Evolutionary conservation across 805 yeast genomes (phyloP).

Genomic region (Hyphopichia homilentoma): DNA sequence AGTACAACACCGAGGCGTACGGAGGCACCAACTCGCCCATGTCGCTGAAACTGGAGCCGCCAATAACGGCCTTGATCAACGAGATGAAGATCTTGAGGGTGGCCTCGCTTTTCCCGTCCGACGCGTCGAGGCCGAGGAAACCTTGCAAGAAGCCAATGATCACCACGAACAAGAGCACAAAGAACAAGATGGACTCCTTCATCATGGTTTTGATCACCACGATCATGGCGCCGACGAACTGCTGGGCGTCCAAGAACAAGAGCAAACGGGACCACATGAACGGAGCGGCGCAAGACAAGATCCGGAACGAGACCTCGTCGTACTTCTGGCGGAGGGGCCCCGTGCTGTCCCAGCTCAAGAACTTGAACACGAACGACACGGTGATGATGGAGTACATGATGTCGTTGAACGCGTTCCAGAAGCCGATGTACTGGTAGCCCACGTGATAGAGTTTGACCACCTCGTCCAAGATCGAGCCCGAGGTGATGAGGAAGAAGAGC

Average conservation of each 20-base stretch:
- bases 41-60: slow-evolving; percentile 68
- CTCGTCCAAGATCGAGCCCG: slow-evolving; percentile 68
- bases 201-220: slow-evolving; percentile 82
- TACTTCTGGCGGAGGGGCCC: slow-evolving; percentile 24
- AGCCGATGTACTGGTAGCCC: slow-evolving; percentile 67
- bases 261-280: slow-evolving; percentile 80
- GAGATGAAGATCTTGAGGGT: slow-evolving; percentile 61
- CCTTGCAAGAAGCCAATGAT: slow-evolving; percentile 84
- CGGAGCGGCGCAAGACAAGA: slow-evolving; percentile 79
- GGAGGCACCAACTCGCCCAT: slow-evolving; percentile 78
- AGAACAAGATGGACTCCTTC: slow-evolving; percentile 82
- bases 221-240: slow-evolving; percentile 84
- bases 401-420: slow-evolving; percentile 79
- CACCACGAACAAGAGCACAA: slow-evolving; percentile 65
- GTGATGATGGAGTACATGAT: slow-evolving; percentile 55
- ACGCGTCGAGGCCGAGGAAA: slow-evolving; percentile 79
- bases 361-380: slow-evolving; percentile 53
- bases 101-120: slow-evolving; percentile 80
- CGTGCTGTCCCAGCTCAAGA: slow-evolving; percentile 30
- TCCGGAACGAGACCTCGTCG: slow-evolving; percentile 61
- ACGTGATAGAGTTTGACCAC: slow-evolving; percentile 67
- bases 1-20: slow-evolving; percentile 76
- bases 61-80: slow-evolving; percentile 68
- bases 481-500: slow-evolving; percentile 59
- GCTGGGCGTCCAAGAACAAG: slow-evolving; percentile 71